Evolutionary conservation across 2,329 filamentous ascomycete genomes (phyloP), one percentile per base, ranked within the genome.

Genomic region (Ceratocystiopsis sp.): DNA sequence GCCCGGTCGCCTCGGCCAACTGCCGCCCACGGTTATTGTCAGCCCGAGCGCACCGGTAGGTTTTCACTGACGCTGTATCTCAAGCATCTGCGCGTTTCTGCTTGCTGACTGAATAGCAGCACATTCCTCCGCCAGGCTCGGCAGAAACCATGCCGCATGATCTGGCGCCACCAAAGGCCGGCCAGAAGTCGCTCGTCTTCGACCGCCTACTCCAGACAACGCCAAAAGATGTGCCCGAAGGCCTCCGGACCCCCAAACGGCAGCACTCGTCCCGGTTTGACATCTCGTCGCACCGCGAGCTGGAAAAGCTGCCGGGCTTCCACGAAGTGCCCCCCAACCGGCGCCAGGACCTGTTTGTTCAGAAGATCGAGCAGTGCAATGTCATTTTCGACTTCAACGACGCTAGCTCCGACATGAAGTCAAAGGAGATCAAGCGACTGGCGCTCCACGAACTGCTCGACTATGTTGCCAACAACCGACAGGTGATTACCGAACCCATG

Each of bases 361-460:
- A 96, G 59, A 98, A 98, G 71, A 91, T 98, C 53, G 91, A 96
- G 56, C 91, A 98, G 61, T 98, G 91, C 69, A 98, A 98, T 59
- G 93, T 98, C 67, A 98, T 98, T 55, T 98, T 98, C 59, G 91
- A 98, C 65, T 98, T 98, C 67, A 98, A 96, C 59, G 91, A 98
- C 62, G 85, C 89, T 40, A 93, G 84, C 51, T 87, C 81, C 52
- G 91, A 98, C 59, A 96, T 98, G 87, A 98, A 98, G 63, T 94
- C 89, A 40, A 98, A 98, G 67, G 91, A 98, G 64, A 96, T 98
- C 71, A 98, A 98, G 69, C 77, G 91, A 56, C 68, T 98, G 52
- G 91, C 91, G 37, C 71, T 98, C 38, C 91, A 98, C 59, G 91
- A 98, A 61, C 70, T 98, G 48, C 73, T 98, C 50, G 91, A 98